Conservation (phyloP, 2,329 filamentous ascomycete species). For the Colletotrichum costaricense region DNA sequence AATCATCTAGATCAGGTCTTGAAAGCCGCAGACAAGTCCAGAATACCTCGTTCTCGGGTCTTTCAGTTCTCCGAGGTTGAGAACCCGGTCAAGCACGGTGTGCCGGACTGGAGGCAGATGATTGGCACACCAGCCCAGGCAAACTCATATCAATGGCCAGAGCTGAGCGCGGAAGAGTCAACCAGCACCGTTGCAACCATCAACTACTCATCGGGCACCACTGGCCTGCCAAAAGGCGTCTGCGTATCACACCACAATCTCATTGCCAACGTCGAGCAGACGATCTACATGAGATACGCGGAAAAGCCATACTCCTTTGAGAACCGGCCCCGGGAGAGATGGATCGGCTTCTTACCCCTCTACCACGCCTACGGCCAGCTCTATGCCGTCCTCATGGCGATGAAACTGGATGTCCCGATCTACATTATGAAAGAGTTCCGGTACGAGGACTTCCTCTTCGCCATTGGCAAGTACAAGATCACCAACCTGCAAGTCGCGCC, state of each 20-base stretch:
- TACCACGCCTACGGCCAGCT: conserved; percentile 72
- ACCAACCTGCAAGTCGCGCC: conserved; percentile 66
- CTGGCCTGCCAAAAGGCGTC: conserved; percentile 63
- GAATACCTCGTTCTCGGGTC: conserved; percentile 54
- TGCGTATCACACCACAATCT: conserved; percentile 61
- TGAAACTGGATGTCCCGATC: conserved; percentile 56
- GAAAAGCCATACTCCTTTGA: conserved; percentile 48
- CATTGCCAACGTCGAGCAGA: conserved; percentile 62
- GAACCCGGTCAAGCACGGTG: conserved; percentile 43
- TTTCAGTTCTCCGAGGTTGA: conserved; percentile 60
- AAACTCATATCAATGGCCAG: conserved; percentile 53
- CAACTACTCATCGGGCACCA: conserved; percentile 64
- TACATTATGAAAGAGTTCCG: conserved; percentile 69
- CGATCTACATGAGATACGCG: conserved; percentile 56
- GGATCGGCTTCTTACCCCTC: conserved; percentile 73
- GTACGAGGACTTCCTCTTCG: conserved; percentile 63
- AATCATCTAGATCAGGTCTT: conserved; percentile 55
- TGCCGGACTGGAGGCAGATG: conserved; percentile 56
- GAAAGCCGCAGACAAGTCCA: conserved; percentile 53
- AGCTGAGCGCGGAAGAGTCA: conserved; percentile 49
- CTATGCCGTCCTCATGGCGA: conserved; percentile 59
- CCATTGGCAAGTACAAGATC: conserved; percentile 63
- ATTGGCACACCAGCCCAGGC: conserved; percentile 47
- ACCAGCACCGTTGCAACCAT: conserved; percentile 52
- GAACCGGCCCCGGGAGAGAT: conserved; percentile 56